phyloP scores from a whole-genome alignment of 1,139 yeast species.

The Scheffersomyces insectosa region DNA sequence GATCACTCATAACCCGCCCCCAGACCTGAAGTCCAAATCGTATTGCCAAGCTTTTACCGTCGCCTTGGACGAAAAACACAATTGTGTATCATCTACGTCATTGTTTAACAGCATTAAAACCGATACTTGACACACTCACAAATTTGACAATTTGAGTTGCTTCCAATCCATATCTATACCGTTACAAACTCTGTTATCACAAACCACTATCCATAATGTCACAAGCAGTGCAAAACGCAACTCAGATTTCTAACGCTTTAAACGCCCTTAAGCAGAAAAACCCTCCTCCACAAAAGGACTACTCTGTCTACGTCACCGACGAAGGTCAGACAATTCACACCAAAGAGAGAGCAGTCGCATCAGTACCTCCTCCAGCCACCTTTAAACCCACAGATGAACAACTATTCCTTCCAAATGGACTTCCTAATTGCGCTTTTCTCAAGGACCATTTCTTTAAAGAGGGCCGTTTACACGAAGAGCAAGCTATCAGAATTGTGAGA shows the following conservation, averaged over 20 bases:
- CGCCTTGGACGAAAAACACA: too few relatives aligned
- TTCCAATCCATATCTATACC: too few relatives aligned
- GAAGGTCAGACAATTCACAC: slow-evolving; percentile 72
- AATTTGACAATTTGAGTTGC: too few relatives aligned
- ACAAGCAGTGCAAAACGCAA: slow-evolving; percentile 38
- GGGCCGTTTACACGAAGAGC: slow-evolving; percentile 75
- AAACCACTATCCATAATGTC: slow-evolving; percentile 8
- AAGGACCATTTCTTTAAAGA: slow-evolving; percentile 75
- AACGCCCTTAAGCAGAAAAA: slow-evolving; percentile 63
- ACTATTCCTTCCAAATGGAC: slow-evolving; percentile 61
- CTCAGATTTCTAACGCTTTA: slow-evolving; percentile 74
- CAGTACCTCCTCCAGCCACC: slow-evolving; percentile 71
- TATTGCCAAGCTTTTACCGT: too few relatives aligned
- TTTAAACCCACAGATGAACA: slow-evolving; percentile 66
- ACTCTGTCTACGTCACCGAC: slow-evolving; percentile 60
- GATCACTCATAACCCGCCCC: too few relatives aligned
- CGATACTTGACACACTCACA: too few relatives aligned
- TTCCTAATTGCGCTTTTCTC: slow-evolving; percentile 73
- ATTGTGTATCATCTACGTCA: too few relatives aligned
- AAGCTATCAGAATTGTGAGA: slow-evolving; percentile 66
- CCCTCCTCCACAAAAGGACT: slow-evolving; percentile 35
- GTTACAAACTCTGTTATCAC: too few relatives aligned
- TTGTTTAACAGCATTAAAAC: too few relatives aligned
- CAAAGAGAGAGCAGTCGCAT: slow-evolving; percentile 62
- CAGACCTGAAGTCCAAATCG: too few relatives aligned